Conservation (phyloP, 257 asterid species). For the Solanum virginianum region DNA sequence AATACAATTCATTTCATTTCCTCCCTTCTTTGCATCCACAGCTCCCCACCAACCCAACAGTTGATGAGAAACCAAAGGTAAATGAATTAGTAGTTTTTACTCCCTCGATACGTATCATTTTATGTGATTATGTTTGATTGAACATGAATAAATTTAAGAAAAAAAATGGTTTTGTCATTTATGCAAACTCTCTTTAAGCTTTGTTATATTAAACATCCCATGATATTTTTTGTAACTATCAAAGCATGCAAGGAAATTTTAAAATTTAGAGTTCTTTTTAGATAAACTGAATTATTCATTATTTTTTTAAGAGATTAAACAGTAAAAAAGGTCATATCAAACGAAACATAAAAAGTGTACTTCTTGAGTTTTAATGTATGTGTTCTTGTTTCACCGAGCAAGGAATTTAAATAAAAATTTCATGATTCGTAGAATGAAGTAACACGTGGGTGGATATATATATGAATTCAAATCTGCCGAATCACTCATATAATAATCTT, state of each 20-base stretch:
- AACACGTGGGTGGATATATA: too few species aligned
- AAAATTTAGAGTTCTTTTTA: neutral
- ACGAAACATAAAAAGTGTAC: neutral
- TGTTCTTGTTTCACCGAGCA: neutral
- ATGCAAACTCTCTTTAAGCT: neutral
- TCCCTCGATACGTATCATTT: neutral
- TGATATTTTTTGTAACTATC: neutral
- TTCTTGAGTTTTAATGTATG: neutral
- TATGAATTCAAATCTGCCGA: too few species aligned
- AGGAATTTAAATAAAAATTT: neutral
- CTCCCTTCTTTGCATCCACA: conserved; percentile 39
- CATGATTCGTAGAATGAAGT: too few species aligned
- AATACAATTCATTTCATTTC: neutral
- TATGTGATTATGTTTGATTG: neutral
- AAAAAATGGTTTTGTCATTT: neutral
- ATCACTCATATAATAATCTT: too few species aligned
- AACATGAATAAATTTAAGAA: neutral
- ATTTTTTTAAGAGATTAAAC: neutral
- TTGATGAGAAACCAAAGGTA: conserved; percentile 47
- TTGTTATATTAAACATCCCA: neutral
- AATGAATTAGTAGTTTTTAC: neutral
- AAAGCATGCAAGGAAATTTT: neutral
- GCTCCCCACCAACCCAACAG: conserved; percentile 28
- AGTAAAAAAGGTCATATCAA: neutral
- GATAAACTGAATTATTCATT: neutral